Evolutionary conservation across 176 grass and related monocot genomes (phyloP), one percentile per base, ranked within the genome.

Genomic region (Carex pumila): DNA sequence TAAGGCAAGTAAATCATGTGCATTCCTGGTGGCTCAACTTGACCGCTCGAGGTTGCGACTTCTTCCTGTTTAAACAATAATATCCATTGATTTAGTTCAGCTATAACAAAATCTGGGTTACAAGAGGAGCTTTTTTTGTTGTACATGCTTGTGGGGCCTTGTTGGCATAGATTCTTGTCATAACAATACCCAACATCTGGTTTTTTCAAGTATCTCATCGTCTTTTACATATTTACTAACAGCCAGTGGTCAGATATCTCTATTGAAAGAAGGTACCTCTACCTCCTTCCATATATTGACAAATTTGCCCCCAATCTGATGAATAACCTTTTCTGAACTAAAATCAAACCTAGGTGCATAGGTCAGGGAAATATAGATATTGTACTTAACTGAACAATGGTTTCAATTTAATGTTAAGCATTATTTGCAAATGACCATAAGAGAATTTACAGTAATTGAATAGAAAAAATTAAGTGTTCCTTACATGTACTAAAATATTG

Each of bases 1-100:
- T 98, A 98, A 76, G 95, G 95, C 89, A 98, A 88, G 92, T 92
- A 90, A 69, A 98, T 91, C 91, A 98, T 93, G 79, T 98, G 89
- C 89, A 98, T 91, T 89, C 95, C 95, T 82, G 95, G 91, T 2
- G 95, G 89, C 71, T 93, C 92, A 57, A 84, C 82, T 90, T 98
- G 95, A 85, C 75, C 75, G 34, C 86, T 81, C 66, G 91, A 91
- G 83, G 82, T 91, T 85, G 78, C 79, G 83, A 94, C 61, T 49
- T 94, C 95, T 88, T 93, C 95, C 92, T 98, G 90, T 85, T 81
- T 82, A 64, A 67, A 59, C 49, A 69, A 11, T 54, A 25, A 79
- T 62, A 80, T 81, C 79, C 22, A 88, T 87, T 84, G 79, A 80
- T 61, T 80, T 80, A 80, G 71, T 59, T 61, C 56, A 19, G 21